Conservation (phyloP, 2,329 filamentous ascomycete species). For the Colletotrichum shisoi region DNA sequence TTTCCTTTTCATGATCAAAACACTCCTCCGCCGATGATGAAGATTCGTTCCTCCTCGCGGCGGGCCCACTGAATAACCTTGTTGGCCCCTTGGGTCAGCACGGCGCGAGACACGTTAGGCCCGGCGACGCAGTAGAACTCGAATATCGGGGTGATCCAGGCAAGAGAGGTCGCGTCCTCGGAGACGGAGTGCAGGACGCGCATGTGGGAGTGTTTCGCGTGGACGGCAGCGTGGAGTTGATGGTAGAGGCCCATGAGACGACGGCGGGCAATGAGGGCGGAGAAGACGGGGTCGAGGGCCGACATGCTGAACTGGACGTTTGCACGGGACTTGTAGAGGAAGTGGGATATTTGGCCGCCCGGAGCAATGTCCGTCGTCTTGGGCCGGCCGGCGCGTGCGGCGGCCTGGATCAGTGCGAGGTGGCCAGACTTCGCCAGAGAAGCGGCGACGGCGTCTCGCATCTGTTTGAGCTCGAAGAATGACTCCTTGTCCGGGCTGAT, state of each 20-base stretch:
- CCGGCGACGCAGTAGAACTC: slow-evolving; percentile 96
- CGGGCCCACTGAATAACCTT: slow-evolving; percentile 91
- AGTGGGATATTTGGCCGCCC: slow-evolving; percentile 83
- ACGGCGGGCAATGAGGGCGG: slow-evolving; percentile 65
- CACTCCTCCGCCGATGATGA: slow-evolving; percentile 97
- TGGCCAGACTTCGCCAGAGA: slow-evolving; percentile 80
- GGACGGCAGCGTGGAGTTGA: slow-evolving; percentile 82
- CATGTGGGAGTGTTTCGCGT: slow-evolving; percentile 81
- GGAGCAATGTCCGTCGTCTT: slow-evolving; percentile 78
- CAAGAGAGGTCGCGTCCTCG: slow-evolving; percentile 79
- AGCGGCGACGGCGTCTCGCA: slow-evolving; percentile 68
- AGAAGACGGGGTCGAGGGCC: slow-evolving; percentile 75
- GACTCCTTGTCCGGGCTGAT: slow-evolving; percentile 93
- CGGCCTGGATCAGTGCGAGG: slow-evolving; percentile 75
- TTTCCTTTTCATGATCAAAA: slow-evolving; percentile 54
- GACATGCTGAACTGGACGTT: slow-evolving; percentile 98
- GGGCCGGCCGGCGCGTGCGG: slow-evolving; percentile 75
- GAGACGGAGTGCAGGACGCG: slow-evolving; percentile 85
- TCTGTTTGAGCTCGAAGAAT: slow-evolving; percentile 86
- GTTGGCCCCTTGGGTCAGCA: slow-evolving; percentile 85
- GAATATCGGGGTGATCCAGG: slow-evolving; percentile 90
- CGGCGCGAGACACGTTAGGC: slow-evolving; percentile 68
- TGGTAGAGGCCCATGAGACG: slow-evolving; percentile 86
- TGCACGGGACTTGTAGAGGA: slow-evolving; percentile 90
- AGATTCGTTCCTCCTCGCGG: slow-evolving; percentile 89